Base-by-base conservation (phyloP, 228 moss, liverwort and hornwort species). In the Sphagnum fallax region DNA sequence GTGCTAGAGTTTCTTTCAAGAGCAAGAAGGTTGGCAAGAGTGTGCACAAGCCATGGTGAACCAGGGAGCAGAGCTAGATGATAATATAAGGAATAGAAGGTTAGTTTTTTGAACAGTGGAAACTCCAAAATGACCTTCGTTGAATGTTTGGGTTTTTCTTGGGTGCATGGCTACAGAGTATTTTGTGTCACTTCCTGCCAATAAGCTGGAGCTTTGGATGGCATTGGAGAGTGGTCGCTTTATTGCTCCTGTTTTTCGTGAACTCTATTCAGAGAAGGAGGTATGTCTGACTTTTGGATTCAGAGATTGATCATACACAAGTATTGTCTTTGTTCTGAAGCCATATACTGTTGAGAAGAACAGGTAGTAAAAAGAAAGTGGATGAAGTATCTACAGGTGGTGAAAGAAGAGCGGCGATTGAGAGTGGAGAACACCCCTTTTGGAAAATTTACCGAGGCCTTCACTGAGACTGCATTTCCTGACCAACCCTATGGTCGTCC, bases 131-230 rank as follows among this genome's bases (percentile, higher is more conserved):
- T 32, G 2, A 32, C 32, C 32, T 32, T 32, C 32, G 32, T 32
- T 32, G 32, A 32, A 32, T 2, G 32, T 32, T 32, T 32, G 2
- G 32, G 32, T 32, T 32, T 32, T 8, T 55, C 12, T 55, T 55
- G 52, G 6, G 53, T 70, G 61, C 55, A 12, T 49, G 65, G 52
- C 15, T 6, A 66, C 79, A 79, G 79, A 79, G 59, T 79, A 79
- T 52, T 79, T 49, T 71, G 79, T 79, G 32, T 79, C 79, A 48
- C 52, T 79, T 53, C 79, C 79, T 15, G 71, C 68, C 48, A 79
- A 79, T 62, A 79, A 79, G 68, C 68, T 79, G 67, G 79, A 79
- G 67, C 64, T 79, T 58, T 79, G 79, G 79, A 79, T 79, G 79
- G 79, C 79, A 51, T 75, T 79, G 70, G 79, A 79, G 65, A 79